Evolutionary conservation across 768 basidiomycete species (phyloP).

Genomic region (Leccinum arenicola): DNA sequence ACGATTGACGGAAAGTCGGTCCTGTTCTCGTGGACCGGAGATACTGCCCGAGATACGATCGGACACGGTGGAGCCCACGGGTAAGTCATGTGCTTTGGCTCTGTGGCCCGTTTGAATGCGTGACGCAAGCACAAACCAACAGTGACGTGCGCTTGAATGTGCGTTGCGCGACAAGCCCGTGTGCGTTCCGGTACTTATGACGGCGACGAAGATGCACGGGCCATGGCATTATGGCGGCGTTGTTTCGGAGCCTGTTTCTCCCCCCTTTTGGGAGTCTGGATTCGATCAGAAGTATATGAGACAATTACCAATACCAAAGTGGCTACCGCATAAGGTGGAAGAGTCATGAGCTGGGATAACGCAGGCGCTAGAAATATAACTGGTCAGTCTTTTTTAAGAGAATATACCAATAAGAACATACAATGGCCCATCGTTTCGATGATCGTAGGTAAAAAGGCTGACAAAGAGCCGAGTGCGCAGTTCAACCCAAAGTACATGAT

Average conservation of each 20-base stretch:
- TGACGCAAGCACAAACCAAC: not conserved
- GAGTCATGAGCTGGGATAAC: too few relatives aligned
- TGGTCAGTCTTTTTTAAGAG: too few relatives aligned
- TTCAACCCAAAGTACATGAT: too few relatives aligned
- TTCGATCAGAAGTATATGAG: too few relatives aligned
- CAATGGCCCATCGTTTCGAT: too few relatives aligned
- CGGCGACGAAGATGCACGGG: not conserved
- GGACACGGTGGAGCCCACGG: not conserved
- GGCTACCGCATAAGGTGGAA: too few relatives aligned
- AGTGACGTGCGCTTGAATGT: not conserved
- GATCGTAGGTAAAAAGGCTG: too few relatives aligned
- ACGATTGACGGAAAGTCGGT: not conserved
- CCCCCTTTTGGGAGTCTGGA: not conserved
- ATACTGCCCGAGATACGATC: conserved; percentile 10
- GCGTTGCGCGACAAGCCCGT: not conserved
- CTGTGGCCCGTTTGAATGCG: not conserved
- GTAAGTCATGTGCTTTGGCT: not conserved
- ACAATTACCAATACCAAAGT: too few relatives aligned
- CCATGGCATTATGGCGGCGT: not conserved
- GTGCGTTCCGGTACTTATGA: not conserved
- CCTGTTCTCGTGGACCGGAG: not conserved
- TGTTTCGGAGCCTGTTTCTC: not conserved
- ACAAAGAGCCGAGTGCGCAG: too few relatives aligned
- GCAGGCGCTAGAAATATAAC: too few relatives aligned
- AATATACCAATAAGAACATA: too few relatives aligned